phyloP scores from a whole-genome alignment of 164 flowering plant species.

The Umbilicus rupestris region DNA sequence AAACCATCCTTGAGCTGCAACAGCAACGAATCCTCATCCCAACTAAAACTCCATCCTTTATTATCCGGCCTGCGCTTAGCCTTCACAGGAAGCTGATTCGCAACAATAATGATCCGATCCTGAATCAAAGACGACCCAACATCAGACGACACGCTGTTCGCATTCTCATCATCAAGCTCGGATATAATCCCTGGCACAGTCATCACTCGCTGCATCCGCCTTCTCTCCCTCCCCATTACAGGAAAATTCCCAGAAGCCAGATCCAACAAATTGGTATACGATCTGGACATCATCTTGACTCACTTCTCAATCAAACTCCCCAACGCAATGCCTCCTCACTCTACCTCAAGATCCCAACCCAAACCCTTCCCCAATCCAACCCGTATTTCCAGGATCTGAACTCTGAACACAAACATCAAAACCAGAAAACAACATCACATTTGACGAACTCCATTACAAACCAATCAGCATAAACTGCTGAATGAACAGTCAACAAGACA shows the following conservation, averaged over 20 bases:
- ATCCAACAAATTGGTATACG: constrained; percentile 74
- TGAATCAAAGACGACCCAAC: constrained; percentile 47
- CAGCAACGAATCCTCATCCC: constrained; percentile 71
- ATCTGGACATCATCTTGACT: constrained; percentile 58
- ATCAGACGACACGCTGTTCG: constrained; percentile 64
- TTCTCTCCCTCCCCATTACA: constrained; percentile 35
- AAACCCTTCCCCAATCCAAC: constrained; percentile 10
- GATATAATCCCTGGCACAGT: constrained; percentile 57
- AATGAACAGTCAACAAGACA: background rate
- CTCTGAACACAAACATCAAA: constrained; percentile 5
- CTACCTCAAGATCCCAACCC: background rate
- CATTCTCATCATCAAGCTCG: constrained; percentile 56
- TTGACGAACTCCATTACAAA: background rate
- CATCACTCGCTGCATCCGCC: constrained; percentile 53
- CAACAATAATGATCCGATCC: constrained; percentile 64
- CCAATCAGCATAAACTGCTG: background rate
- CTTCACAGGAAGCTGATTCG: constrained; percentile 62
- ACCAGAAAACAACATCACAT: background rate
- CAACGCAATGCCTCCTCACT: background rate
- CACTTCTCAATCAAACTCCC: constrained; percentile 5
- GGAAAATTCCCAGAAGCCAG: constrained; percentile 71
- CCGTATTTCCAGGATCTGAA: background rate
- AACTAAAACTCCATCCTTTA: constrained; percentile 67
- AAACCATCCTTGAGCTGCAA: constrained; percentile 68
- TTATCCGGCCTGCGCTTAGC: constrained; percentile 54